Percentiles rank a stretch among this genome's conserved stretches.
These are phyloP conservation scores for Sarocladium brachiariae DNA, from an alignment of 2,329 filamentous ascomycete species.

Conservation along the genomic window DNA sequence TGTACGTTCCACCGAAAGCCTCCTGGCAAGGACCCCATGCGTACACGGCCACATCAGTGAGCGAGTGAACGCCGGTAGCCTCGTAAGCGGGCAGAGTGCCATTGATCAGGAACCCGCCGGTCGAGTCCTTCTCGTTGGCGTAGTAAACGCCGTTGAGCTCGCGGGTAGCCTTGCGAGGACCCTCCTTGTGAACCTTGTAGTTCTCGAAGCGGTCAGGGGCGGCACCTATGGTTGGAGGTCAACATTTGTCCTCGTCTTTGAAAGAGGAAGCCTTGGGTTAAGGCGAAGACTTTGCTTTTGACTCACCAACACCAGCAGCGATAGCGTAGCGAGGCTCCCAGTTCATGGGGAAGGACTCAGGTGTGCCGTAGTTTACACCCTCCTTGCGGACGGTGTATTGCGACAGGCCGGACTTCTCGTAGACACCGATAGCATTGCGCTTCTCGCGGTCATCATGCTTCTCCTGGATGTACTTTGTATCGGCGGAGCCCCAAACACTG, in stretches of 20 bases:
- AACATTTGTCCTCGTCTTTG: too few relatives aligned
- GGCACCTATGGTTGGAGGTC: conserved; percentile 32
- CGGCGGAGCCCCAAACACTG: conserved; percentile 68
- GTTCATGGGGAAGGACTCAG: conserved; percentile 70
- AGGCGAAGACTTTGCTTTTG: neutral
- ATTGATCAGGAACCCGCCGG: conserved; percentile 65
- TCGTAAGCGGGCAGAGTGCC: conserved; percentile 62
- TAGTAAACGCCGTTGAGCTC: conserved; percentile 52
- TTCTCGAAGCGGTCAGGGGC: conserved; percentile 71
- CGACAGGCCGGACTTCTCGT: conserved; percentile 65
- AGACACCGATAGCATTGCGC: conserved; percentile 67
- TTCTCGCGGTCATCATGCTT: conserved; percentile 63
- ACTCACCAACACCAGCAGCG: conserved; percentile 54
- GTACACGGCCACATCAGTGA: conserved; percentile 74
- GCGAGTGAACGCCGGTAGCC: conserved; percentile 64
- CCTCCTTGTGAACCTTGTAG: conserved; percentile 62
- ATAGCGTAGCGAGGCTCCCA: conserved; percentile 83
- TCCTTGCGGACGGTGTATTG: conserved; percentile 58
- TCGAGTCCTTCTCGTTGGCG: conserved; percentile 60
- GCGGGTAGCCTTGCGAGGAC: conserved; percentile 55
- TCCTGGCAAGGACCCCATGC: conserved; percentile 74
- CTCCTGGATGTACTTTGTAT: conserved; percentile 67
- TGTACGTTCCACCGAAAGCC: conserved; percentile 64
- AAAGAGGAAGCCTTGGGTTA: too few relatives aligned
- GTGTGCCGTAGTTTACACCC: conserved; percentile 63